These are phyloP conservation scores for Immersiporthe knoxdaviesiana DNA, from an alignment of 2,329 filamentous ascomycete species.

Conservation along the genomic window DNA sequence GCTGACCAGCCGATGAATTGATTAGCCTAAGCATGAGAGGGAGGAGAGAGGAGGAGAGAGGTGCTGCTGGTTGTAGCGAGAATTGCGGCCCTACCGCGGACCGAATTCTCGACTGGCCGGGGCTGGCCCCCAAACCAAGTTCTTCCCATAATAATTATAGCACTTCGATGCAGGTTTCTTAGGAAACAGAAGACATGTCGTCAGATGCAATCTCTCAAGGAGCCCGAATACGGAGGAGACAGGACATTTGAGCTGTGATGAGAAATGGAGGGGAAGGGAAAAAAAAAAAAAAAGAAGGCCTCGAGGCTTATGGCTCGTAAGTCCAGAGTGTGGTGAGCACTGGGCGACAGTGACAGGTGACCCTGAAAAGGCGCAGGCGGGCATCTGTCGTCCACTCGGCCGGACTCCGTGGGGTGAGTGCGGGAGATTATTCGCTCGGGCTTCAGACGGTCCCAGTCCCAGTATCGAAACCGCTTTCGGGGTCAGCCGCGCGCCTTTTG, in stretches of 20 bases:
- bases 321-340: not conserved
- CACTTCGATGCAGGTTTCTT: too few species aligned
- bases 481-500: slow-evolving; percentile 6
- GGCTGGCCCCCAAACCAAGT: not conserved
- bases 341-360: not conserved
- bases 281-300: not conserved
- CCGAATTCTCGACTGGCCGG: slow-evolving; percentile 17
- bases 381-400: not conserved
- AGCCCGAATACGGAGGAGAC: not conserved
- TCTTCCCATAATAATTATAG: not conserved
- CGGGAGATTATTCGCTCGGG: slow-evolving; percentile 6
- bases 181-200: not conserved
- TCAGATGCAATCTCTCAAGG: not conserved
- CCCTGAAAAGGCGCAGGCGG: not conserved
- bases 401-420: slow-evolving; percentile 4
- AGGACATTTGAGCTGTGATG: not conserved
- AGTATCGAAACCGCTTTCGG: not conserved
- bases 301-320: not conserved
- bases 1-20: slow-evolving; percentile 8
- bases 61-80: slow-evolving; percentile 23
- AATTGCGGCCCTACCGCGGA: slow-evolving; percentile 24
- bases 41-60: too few species aligned
- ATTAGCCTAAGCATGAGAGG: not conserved
- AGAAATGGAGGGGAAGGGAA: not conserved
- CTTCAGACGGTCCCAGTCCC: not conserved